Conservation (phyloP, 371 early-diverging fungal genomes). For the Circinella minor region DNA sequence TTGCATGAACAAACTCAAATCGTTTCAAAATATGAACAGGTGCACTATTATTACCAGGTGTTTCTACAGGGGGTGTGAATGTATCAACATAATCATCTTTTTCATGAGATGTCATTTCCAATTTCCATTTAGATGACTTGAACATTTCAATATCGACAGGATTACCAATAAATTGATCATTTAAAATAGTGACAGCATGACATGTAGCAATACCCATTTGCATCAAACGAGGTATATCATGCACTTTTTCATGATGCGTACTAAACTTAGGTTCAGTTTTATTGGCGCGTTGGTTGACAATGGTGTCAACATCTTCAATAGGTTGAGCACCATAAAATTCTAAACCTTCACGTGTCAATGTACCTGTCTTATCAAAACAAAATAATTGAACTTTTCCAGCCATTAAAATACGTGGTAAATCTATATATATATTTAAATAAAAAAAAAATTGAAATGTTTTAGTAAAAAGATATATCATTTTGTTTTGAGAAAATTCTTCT, state of each 20-base stretch:
- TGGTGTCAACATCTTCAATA: constrained; percentile 29
- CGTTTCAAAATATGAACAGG: constrained; percentile 55
- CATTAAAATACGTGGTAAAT: constrained; percentile 82
- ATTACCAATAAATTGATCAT: constrained; percentile 77
- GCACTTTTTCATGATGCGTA: not conserved
- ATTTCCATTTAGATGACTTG: constrained; percentile 45
- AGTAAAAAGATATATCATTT: no score
- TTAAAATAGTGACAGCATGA: constrained; percentile 74
- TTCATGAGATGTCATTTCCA: constrained; percentile 5
- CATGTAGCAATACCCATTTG: constrained; percentile 70
- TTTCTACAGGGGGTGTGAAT: constrained; percentile 22
- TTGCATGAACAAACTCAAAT: constrained; percentile 83
- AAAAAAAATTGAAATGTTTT: no score
- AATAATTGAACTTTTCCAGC: constrained; percentile 94
- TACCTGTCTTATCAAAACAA: constrained; percentile 80
- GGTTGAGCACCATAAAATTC: constrained; percentile 60
- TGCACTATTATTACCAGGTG: constrained; percentile 15
- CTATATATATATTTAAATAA: constrained; percentile 26
- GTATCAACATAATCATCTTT: constrained; percentile 22
- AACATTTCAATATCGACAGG: constrained; percentile 90
- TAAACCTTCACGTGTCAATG: constrained; percentile 68
- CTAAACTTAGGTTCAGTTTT: not conserved
- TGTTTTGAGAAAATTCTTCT: no score
- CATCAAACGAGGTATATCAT: constrained; percentile 7
- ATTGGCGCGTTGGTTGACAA: constrained; percentile 21